Evolutionary conservation across 2,329 filamentous ascomycete genomes (phyloP).

Genomic region (Dothideomycetes sp.): DNA sequence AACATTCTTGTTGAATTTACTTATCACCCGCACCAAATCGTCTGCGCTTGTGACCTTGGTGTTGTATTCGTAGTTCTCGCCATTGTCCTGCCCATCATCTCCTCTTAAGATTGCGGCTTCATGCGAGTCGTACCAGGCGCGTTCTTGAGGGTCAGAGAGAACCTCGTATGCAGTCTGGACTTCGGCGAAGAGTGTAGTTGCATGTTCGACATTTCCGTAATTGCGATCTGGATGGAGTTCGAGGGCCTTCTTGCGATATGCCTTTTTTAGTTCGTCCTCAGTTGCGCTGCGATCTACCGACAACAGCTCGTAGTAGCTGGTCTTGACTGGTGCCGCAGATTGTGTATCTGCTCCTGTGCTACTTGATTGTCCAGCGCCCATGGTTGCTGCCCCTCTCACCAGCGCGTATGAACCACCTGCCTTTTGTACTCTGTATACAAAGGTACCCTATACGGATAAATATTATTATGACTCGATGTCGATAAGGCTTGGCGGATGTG

Average conservation of each 20-base stretch:
- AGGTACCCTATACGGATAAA: no score
- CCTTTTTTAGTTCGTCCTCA: constrained; percentile 89
- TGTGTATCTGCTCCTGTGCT: constrained; percentile 14
- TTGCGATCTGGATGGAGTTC: constrained; percentile 95
- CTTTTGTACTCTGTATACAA: no score
- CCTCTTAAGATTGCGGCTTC: constrained; percentile 71
- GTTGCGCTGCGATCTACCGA: constrained; percentile 60
- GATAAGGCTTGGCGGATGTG: no score
- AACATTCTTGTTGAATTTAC: constrained; percentile 66
- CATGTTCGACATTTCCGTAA: constrained; percentile 69
- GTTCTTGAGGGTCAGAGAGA: constrained; percentile 89
- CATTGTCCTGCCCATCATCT: constrained; percentile 38
- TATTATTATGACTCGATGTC: no score
- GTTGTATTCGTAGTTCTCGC: constrained; percentile 53
- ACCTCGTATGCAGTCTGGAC: constrained; percentile 90
- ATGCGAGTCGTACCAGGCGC: constrained; percentile 96
- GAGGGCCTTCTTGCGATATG: constrained; percentile 80
- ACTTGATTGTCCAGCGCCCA: constrained; percentile 38
- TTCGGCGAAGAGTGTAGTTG: constrained; percentile 80
- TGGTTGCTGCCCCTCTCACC: constrained; percentile 13
- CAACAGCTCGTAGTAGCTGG: constrained; percentile 78
- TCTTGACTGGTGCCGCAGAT: constrained; percentile 39
- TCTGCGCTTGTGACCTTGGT: constrained; percentile 67
- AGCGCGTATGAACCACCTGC: no score
- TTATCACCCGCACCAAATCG: constrained; percentile 67